A percentile compares a stretch with the other conserved stretches of the same genome.
Conservation (phyloP, 495 filamentous ascomycete genomes). For the Xylaria cubensis region DNA sequence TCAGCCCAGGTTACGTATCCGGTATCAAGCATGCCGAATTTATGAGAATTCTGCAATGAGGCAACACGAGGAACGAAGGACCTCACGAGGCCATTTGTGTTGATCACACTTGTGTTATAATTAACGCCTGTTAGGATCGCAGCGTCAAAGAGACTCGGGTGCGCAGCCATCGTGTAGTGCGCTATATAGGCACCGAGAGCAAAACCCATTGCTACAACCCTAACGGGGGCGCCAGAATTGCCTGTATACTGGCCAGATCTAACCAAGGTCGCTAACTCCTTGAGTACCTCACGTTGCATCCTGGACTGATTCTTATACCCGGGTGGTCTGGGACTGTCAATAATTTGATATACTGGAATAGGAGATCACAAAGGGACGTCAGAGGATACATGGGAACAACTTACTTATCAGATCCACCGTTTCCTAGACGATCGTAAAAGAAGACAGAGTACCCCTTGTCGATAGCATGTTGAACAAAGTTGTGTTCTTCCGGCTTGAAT, state of each 20-base stretch:
- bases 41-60: neutral
- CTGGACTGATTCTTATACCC: neutral
- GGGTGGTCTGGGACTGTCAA: neutral
- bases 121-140: neutral
- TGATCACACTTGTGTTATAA: neutral
- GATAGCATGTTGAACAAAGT: neutral
- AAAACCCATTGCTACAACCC: neutral
- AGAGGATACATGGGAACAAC: neutral
- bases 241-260: neutral
- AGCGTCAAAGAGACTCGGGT: neutral
- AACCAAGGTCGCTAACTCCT: neutral
- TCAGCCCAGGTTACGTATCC: neutral
- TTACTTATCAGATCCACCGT: neutral
- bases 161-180: neutral
- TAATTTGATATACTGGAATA: neutral
- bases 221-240: neutral
- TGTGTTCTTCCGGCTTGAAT: neutral
- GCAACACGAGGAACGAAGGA: neutral
- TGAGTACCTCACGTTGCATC: neutral
- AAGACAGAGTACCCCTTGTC: neutral
- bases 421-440: slow-evolving; percentile 6
- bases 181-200: neutral
- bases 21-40: neutral
- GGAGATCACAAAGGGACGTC: neutral
- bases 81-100: neutral